Base-by-base conservation (phyloP, 2,329 filamentous ascomycete genomes). In the Hypoxylon sp. region DNA sequence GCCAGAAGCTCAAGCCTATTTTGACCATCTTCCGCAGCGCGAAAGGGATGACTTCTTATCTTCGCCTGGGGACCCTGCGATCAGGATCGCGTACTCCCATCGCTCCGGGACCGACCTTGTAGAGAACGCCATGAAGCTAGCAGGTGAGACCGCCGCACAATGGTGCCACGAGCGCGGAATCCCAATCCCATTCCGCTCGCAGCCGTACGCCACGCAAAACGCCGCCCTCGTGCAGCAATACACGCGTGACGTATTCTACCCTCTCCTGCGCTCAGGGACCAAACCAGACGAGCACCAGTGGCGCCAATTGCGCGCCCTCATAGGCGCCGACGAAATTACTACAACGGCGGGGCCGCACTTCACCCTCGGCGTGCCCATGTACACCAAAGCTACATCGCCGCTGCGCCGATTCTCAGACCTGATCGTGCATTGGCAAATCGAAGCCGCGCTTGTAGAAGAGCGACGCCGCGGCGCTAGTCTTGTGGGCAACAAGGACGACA, bases 351-450 rank as follows among this genome's bases (percentile, higher is more conserved):
- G 82, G 7, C 84, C 84, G 4, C 84, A 89, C 75, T 82, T 85
- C 64, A 80, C 84, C 45, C 80, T 90, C 61, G 89, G 88, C 16
- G 73, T 85, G 1, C 81, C 87, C 56, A 84, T 85, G 78, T 90
- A 91, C 75, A 79, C 85, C 61, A 90, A 89, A 69, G 84, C 84
- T 38, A 91, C 89, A 6, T 89, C 86, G 51, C 89, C 89, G 16
- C 81, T 91, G n/a, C 86, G 89, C 32, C 84, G 89, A 44, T 91
- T 84, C 76, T 77, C 80, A 4, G 89, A 91, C 75, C 78, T 91
- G 48, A 74, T 91, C 30, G 82, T 85, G 1, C 88, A 91, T 77
- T 91, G 87, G 86, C 88, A 91, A 75, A 85, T 91, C 65, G 84
- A 89, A 71, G 84, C 84, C 2, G 83, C 86, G 8, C 77, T 91